Evolutionary conservation across 805 yeast species (phyloP).

Genomic region (Schizosaccharomyces pombe): DNA sequence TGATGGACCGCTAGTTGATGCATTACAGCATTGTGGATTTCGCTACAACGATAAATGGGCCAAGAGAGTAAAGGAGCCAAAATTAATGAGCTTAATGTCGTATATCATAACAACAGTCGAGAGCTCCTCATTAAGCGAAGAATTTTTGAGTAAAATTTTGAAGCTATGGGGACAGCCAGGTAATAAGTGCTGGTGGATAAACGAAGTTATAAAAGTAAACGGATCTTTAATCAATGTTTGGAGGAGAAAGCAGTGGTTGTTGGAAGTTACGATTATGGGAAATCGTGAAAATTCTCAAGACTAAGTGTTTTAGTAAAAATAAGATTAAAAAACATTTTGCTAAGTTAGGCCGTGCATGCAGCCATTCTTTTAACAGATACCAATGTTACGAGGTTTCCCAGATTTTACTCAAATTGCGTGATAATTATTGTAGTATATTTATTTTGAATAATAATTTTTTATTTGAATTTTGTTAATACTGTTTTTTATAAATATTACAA

Average conservation of each 20-base stretch:
- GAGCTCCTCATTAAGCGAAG: background rate
- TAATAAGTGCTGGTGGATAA: background rate
- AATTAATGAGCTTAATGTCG: background rate
- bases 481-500: no score
- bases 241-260: background rate
- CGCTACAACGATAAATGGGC: background rate
- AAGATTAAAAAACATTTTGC: background rate
- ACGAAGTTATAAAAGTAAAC: background rate
- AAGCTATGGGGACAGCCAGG: background rate
- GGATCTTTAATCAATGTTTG: background rate
- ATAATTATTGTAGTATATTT: no score
- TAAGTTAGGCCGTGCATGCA: background rate
- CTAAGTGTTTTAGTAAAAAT: background rate
- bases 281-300: background rate
- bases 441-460: no score
- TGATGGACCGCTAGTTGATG: background rate
- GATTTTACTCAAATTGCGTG: no score
- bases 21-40: background rate
- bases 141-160: background rate
- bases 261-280: background rate
- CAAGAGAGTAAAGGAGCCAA: background rate
- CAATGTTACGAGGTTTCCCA: background rate
- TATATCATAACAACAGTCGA: background rate
- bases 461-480: no score
- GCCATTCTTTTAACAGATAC: background rate